Evolutionary conservation across 2,329 filamentous ascomycete species (phyloP), one percentile per base, ranked within the genome.

Genomic region (Neonectria faginata): DNA sequence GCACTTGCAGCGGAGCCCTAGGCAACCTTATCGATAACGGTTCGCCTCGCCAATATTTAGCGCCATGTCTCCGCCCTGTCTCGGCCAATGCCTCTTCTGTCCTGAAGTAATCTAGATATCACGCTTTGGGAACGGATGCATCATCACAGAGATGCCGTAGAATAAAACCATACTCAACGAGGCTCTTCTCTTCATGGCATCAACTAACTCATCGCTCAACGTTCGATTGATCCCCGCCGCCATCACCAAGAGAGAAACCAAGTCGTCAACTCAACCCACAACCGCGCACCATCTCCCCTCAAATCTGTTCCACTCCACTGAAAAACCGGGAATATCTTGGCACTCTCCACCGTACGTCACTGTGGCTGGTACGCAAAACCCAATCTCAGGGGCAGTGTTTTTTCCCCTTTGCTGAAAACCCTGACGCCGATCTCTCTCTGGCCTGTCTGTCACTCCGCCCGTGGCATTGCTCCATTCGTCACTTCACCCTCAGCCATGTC

Each of bases 11-110:
- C 51, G 20, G 51, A 10, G 12, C 27, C 59, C 55, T 33, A 22
- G 48, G 60, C 56, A 63, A 63, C 60, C 60, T 60, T 63, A 60
- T 60, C 60, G 60, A 63, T 60, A 60, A 31, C 48, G 10, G 48
- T 33, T 22, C n/a, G 31, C 18, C n/a, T 31, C 29, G n/a, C 48
- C 29, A 51, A n/a, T 27, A 16, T 22, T 20, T 51, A 20, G 11
- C 48, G 29, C n/a, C 25, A n/a, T 48, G 25, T 27, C 45, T 16
- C 25, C 25, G 16, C 18, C 25, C 9, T n/a, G 27, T 50, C 16
- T 51, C 48, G n/a, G 11, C 11, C n/a, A 42, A n/a, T 18, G 7
- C 39, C 39, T 41, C 39, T 41, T 41, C 4, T 41, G 39, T 41
- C 39, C n/a, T 41, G 6, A 18, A 42, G n/a, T 42, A 12, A 42